Base-by-base conservation (phyloP, 768 basidiomycete genomes). In the Lactarius akahatsu region DNA sequence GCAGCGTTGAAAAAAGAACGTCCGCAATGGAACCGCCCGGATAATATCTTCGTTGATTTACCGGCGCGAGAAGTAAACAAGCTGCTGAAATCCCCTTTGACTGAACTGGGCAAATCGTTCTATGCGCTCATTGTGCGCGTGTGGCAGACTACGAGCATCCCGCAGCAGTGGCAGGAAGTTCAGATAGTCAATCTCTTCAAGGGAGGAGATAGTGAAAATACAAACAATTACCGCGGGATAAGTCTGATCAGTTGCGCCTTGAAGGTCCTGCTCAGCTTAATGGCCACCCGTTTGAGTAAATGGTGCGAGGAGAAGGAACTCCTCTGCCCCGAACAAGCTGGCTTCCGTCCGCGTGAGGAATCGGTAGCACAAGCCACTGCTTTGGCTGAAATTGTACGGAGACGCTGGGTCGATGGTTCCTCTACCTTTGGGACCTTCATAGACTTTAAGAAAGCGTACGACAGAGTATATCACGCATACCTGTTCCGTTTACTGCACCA, bases 381-480 rank as follows among this genome's bases (percentile, higher is more conserved):
- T 1, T 20, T 71, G 1, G 62, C 69, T 0, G 70, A 71, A 67
- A 70, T 70, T 3, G 66, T 64, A 23, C 40, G 66, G 8, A 40
- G 69, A 32, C n/a, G 56, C 4, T 32, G 23, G 3, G 1, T 69
- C 0, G 23, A 30, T 0, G 41, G 54, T 2, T 16, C 26, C 20
- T 7, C n/a, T 2, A 71, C 70, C 23, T 47, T 47, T 32, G 59
- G 40, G 5, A 41, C 63, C 6, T 71, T 71, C 30, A 52, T 71
- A 5, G 69, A 71, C 20, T 71, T 71, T 15, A 63, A 62, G 8
- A 71, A 71, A 23, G 70, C 69, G 4, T 71, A 47, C 18, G 59
- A 69, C 23, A 64, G 65, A n/a, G 62, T 71, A 3, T 54, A 56
- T 16, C 69, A 71, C 32, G 63, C 28, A 4, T 59, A 43, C 18